Evolutionary conservation across 2,329 filamentous ascomycete genomes (phyloP), one percentile per base, ranked within the genome.

Genomic region (Ophiobolus disseminans): DNA sequence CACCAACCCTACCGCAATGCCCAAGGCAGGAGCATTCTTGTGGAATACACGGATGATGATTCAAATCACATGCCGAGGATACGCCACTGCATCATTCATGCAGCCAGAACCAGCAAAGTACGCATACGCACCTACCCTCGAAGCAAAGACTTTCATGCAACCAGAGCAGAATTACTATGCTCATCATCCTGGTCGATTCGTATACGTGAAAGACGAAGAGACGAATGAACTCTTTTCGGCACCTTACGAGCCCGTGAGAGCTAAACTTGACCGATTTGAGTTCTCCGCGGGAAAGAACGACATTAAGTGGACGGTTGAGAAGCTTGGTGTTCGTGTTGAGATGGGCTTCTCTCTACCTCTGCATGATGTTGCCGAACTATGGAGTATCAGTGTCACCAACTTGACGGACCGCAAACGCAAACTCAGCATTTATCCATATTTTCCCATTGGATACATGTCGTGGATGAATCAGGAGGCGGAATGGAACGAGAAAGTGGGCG

Each of bases 31-130:
- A 40, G 80, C 76, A 42, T 84, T 84, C 61, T 73, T 84, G 9
- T 84, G 82, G 82, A 84, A 84, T 57, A 79, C 82, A 66, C 78
- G 75, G 68, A 84, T 84, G 81, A 84, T 84, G 81, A 81, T 84
- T 50, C 81, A 83, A 62, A 73, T 80, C 37, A 83, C 81, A 45
- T 83, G 81, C 62, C 80, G 82, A 16, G 82, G 82, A n/a, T 83
- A 82, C 58, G 79, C 81, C 20, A 82, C 79, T 2, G 76, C 81
- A 2, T 81, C 83, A 46, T 83, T 82, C 72, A 84, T 84, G 82
- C 82, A 84, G 64, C 82, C 82, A 0, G 82, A 84, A 66, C 82
- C 82, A 23, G 78, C 81, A 47, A 84, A 84, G 64, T 84, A 84
- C 68, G 78, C 80, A n/a, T 76, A 83, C 53, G 79, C 81, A 7